A percentile compares a stretch with the other conserved stretches of the same genome.
Evolutionary conservation across 345 rosid species (phyloP).

Genomic region (Draba incana): DNA sequence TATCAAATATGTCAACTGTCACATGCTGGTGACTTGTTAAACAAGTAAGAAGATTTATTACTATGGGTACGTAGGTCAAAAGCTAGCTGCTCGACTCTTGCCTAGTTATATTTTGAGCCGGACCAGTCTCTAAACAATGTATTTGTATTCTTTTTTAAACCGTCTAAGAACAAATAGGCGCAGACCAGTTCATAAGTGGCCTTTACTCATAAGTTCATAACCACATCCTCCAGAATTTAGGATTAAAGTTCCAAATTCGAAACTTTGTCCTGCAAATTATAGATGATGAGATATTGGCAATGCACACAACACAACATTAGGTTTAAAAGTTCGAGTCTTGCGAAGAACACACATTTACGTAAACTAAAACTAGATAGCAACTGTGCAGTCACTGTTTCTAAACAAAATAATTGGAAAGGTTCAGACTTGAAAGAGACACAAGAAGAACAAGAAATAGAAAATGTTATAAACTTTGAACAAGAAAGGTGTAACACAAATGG

Average conservation of each 20-base stretch:
- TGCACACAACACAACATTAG: background rate
- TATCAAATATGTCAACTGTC: background rate
- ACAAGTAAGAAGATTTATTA: conserved; percentile 5
- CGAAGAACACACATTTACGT: conserved; percentile 22
- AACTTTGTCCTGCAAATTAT: conserved; percentile 1
- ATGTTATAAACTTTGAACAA: conserved; percentile 26
- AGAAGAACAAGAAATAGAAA: background rate
- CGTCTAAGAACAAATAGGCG: too few relatives aligned
- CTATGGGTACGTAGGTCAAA: background rate
- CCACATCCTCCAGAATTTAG: background rate
- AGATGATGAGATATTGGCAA: background rate
- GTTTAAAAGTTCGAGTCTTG: background rate
- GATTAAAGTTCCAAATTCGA: background rate
- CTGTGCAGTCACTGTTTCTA: conserved; percentile 15
- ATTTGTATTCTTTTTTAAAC: too few relatives aligned
- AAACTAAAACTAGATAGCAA: conserved; percentile 16
- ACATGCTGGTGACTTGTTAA: conserved; percentile 1
- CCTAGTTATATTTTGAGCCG: background rate
- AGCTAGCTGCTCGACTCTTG: background rate
- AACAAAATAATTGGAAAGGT: conserved; percentile 6
- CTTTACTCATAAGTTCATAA: background rate
- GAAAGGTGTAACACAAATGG: conserved; percentile 3
- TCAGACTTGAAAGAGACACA: background rate
- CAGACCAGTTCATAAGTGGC: background rate
- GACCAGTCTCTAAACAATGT: too few relatives aligned